Evolutionary conservation across 805 yeast genomes (phyloP).

Genomic region (Ogataea salicorniae): DNA sequence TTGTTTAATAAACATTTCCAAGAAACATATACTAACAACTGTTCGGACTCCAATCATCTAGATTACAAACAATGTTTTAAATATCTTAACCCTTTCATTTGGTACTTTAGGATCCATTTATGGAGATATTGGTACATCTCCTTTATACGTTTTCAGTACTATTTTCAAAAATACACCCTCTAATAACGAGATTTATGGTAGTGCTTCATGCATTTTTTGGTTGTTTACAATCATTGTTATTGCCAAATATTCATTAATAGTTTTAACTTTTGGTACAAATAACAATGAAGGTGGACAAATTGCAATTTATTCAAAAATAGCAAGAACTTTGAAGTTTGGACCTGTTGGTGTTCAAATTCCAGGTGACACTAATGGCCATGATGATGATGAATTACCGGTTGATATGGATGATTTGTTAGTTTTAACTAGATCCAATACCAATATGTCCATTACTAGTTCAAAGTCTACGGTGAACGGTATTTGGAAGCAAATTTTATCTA

Average conservation of each 20-base stretch:
- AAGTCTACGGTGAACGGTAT: conserved; percentile 16
- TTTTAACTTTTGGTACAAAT: conserved; percentile 47
- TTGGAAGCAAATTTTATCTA: conserved; percentile 29
- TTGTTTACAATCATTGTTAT: conserved; percentile 48
- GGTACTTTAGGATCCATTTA: conserved; percentile 54
- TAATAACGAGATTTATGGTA: conserved; percentile 42
- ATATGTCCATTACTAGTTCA: conserved; percentile 18
- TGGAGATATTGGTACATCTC: conserved; percentile 62
- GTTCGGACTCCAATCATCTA: not conserved
- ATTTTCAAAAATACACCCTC: conserved; percentile 32
- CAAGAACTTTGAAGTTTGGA: conserved; percentile 42
- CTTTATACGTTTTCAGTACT: conserved; percentile 45
- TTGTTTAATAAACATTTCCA: not conserved
- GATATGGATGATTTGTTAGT: conserved; percentile 29
- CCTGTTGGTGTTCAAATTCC: conserved; percentile 41
- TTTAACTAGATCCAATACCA: conserved; percentile 37
- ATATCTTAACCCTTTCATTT: conserved; percentile 7
- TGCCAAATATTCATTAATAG: conserved; percentile 45
- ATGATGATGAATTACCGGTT: conserved; percentile 1
- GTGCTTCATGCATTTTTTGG: conserved; percentile 50
- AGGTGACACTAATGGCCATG: conserved; percentile 20
- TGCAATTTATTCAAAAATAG: conserved; percentile 57
- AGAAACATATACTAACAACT: not conserved
- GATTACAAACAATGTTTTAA: conserved; percentile 4
- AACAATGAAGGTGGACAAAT: conserved; percentile 62